Base-by-base conservation (phyloP, 202 grass and related monocot species). In the Eragrostis tef region DNA sequence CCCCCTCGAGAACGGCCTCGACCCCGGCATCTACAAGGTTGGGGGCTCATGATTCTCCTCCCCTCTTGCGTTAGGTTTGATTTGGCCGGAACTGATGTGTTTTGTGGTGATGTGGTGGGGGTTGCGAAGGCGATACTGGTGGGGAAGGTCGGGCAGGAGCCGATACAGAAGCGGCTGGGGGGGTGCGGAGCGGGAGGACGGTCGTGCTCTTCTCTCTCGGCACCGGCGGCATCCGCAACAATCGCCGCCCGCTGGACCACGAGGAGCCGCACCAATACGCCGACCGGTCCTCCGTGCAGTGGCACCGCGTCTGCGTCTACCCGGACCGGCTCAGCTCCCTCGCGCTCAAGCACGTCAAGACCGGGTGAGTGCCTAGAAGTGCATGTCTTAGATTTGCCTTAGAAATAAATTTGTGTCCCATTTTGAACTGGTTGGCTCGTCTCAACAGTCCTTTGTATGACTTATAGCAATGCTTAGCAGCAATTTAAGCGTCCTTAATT, bases 171-270 rank as follows among this genome's bases (percentile, higher is more conserved):
- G 84, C 71, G 80, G 14, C 85, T 98, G 68, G 83, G 75, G 70
- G 80, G 14, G 83, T 98, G 68, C 85, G 75, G 70, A 91, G 76
- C 26, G 96, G 96, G 64, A 70, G 9, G 36, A 54, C 81, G 2
- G 71, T 95, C 77, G 88, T 90, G 64, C 85, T 95, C 14, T 93
- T 98, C 85, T 95, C 90, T 7, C 86, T 98, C 3, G 96, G 84
- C 53, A 98, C 96, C 5, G 92, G 96, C 10, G 96, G 96, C 69
- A 95, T 98, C 64, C 90, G 90, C 56, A 98, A 98, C 88, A 98
- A 93, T 74, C 92, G 96, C 64, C 90, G 92, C 76, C 96, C 92
- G 26, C 51, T 95, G 45, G 87, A 92, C 1, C 78, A 87, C 41
- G 96, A 93, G 76, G 90, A 91, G 46, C 90, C 96, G 19, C 87